Percentiles rank a stretch among this genome's conserved stretches.
Evolutionary conservation across 257 asterid species (phyloP).

Genomic region (Oldenlandia corymbosa): DNA sequence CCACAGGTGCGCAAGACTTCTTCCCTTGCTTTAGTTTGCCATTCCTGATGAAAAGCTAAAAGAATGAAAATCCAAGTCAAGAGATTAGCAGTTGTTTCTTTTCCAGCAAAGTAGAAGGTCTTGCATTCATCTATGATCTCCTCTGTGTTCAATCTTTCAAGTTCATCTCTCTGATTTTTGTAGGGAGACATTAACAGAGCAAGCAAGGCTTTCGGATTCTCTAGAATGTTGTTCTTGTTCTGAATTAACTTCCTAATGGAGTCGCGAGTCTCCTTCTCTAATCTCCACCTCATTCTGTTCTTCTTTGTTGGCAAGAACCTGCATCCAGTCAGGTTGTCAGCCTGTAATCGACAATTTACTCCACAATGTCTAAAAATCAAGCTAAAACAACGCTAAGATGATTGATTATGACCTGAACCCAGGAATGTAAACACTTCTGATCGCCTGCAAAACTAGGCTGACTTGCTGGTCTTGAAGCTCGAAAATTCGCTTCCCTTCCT

Average conservation of each 20-base stretch:
- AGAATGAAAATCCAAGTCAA: constrained; percentile 67
- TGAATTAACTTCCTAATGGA: constrained; percentile 27
- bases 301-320: constrained; percentile 38
- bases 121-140: constrained; percentile 68
- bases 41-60: constrained; percentile 57
- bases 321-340: constrained; percentile 1
- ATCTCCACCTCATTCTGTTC: constrained; percentile 29
- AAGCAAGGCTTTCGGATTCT: constrained; percentile 28
- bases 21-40: constrained; percentile 58
- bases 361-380: neutral
- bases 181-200: constrained; percentile 24
- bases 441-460: constrained; percentile 35
- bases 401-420: constrained; percentile 38
- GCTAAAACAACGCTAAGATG: neutral
- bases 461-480: constrained; percentile 45
- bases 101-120: constrained; percentile 78
- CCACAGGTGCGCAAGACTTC: constrained; percentile 38
- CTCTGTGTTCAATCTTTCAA: constrained; percentile 37
- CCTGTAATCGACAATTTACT: constrained; percentile 1
- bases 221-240: constrained; percentile 12
- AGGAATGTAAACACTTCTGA: constrained; percentile 44
- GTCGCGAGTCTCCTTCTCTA: constrained; percentile 39
- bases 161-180: constrained; percentile 31
- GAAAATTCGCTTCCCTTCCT: constrained; percentile 47
- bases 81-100: constrained; percentile 63